phyloP scores from a whole-genome alignment of 352 stramenopile species.

The Hyaloperonospora brassicae region DNA sequence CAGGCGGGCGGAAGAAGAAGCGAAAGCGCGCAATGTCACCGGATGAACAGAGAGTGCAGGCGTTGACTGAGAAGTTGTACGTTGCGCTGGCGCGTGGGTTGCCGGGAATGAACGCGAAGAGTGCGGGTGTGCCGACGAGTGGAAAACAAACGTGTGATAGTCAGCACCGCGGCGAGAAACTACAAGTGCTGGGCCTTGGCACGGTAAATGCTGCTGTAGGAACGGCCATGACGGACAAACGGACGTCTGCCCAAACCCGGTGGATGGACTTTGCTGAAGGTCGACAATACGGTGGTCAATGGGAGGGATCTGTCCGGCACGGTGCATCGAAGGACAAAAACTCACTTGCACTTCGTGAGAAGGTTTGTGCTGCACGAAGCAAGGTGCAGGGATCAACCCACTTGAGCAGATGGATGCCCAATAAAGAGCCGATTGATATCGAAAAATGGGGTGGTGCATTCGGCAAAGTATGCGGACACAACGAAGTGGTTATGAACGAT shows the following conservation, averaged over 20 bases:
- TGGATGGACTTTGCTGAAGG: constrained; percentile 72
- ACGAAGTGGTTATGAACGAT: constrained; percentile 85
- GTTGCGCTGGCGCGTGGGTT: constrained; percentile 41
- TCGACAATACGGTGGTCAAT: constrained; percentile 42
- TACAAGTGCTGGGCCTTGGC: constrained; percentile 50
- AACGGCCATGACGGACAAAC: constrained; percentile 40
- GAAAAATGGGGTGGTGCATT: constrained; percentile 75
- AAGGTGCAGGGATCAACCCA: constrained; percentile 12
- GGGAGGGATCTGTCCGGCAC: constrained; percentile 57
- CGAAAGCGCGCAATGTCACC: constrained; percentile 32
- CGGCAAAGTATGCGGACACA: constrained; percentile 84
- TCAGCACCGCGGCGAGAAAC: constrained; percentile 51
- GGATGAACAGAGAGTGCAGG: constrained; percentile 62
- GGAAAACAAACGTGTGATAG: constrained; percentile 16
- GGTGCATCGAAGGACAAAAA: constrained; percentile 66
- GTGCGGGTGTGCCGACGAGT: not conserved
- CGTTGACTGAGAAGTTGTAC: constrained; percentile 64
- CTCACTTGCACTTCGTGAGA: constrained; percentile 48
- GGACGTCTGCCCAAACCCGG: constrained; percentile 67
- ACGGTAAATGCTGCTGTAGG: constrained; percentile 53
- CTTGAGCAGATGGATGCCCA: constrained; percentile 56
- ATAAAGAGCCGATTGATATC: constrained; percentile 56
- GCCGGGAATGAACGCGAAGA: constrained; percentile 7
- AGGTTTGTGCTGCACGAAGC: constrained; percentile 23
- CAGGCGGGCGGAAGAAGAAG: constrained; percentile 30